Evolutionary conservation across 208 protist genomes (phyloP).

Genomic region (Trypanosoma vivax): DNA sequence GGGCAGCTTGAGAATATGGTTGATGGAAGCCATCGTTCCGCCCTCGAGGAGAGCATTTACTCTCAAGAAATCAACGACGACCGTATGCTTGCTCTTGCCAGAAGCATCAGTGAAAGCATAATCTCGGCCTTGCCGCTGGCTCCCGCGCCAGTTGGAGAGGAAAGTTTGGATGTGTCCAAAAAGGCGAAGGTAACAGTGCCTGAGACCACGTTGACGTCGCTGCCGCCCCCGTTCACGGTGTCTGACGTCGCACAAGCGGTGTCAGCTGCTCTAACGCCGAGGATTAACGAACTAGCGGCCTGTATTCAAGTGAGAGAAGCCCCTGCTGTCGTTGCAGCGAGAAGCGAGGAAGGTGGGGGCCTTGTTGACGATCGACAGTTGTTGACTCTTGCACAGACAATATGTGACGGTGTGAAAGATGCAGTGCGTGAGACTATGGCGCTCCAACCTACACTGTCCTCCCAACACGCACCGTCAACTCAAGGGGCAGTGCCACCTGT

Average conservation of each 20-base stretch:
- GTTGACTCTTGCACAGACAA: constrained; percentile 15
- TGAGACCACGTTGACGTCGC: background rate
- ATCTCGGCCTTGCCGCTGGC: constrained; percentile 28
- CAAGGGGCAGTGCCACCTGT: background rate
- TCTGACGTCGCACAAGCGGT: constrained; percentile 34
- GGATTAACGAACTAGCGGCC: constrained; percentile 19
- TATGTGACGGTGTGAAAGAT: constrained; percentile 14
- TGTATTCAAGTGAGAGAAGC: background rate
- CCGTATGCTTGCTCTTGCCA: constrained; percentile 41
- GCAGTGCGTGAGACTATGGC: constrained; percentile 1
- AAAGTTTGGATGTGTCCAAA: constrained; percentile 13
- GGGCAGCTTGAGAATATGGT: constrained; percentile 7
- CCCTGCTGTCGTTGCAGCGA: background rate
- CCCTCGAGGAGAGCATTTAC: background rate
- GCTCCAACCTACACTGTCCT: background rate
- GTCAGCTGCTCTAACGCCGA: constrained; percentile 39
- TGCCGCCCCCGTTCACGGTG: constrained; percentile 10
- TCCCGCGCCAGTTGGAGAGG: constrained; percentile 18
- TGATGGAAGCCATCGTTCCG: constrained; percentile 12
- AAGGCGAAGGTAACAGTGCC: background rate
- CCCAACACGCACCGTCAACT: background rate
- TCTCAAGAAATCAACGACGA: constrained; percentile 28
- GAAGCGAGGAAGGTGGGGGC: background rate
- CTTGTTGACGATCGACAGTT: constrained; percentile 10
- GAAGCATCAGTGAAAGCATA: constrained; percentile 69